phyloP scores from a whole-genome alignment of 441 rosid species.

The Gossypium schwendimanii region DNA sequence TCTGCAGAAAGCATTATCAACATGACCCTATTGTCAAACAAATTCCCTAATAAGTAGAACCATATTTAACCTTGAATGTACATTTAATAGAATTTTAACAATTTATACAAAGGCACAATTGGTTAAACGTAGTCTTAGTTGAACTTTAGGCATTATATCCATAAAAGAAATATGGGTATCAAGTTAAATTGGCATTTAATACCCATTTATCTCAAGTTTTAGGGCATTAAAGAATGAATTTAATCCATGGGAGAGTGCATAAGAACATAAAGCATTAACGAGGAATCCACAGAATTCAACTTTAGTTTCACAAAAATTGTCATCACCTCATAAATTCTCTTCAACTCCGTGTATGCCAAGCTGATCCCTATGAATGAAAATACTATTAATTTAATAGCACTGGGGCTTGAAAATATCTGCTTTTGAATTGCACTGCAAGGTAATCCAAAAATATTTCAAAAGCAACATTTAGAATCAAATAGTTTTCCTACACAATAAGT shows the following conservation, averaged over 20 bases:
- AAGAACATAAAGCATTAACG: conserved; percentile 3
- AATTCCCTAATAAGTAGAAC: background rate
- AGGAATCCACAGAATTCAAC: background rate
- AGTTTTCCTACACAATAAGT: background rate
- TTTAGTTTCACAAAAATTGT: background rate
- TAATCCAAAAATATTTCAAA: conserved; percentile 4
- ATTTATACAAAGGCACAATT: background rate
- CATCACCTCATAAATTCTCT: conserved; percentile 66
- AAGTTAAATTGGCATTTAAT: background rate
- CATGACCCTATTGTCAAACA: background rate
- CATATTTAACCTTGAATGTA: background rate
- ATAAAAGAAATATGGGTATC: background rate
- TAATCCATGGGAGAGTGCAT: background rate
- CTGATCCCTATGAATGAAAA: conserved; percentile 55
- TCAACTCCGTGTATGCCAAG: conserved; percentile 52
- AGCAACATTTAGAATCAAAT: background rate
- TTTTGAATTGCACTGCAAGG: conserved; percentile 73
- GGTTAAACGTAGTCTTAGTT: background rate
- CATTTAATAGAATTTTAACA: too few species aligned
- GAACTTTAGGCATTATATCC: background rate
- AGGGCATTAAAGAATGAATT: background rate
- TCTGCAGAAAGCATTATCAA: background rate
- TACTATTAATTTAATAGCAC: conserved; percentile 56
- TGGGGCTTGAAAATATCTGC: conserved; percentile 63
- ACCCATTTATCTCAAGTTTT: too few species aligned